Evolutionary conservation across 225 moss, liverwort and hornwort species (phyloP), one percentile per base, ranked within the genome.

Genomic region (Rhytidiadelphus loreus): DNA sequence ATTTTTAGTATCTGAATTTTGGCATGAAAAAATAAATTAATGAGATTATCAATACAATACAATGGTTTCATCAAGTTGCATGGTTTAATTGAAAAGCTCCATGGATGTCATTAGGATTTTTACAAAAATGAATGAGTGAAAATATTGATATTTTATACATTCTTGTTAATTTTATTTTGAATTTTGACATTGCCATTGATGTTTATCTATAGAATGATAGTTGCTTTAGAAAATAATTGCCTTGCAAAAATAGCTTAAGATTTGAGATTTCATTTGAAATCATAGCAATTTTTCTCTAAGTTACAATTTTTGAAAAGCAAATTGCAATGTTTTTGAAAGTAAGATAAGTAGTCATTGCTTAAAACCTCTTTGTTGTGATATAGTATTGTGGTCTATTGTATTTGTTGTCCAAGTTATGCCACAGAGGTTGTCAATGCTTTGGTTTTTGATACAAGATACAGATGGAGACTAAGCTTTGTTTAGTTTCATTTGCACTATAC

Each of bases 231-330:
- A 39, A 18, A 72, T 10, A 28, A 57, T 8, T 13, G 29, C 8
- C 18, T 41, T 13, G 2, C 7, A 2, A 41, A 58, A 39, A 17
- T 57, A 57, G n/a, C 26, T 55, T 28, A 56, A 39, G 16, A 35
- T 6, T 55, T 15, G 4, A 16, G 3, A 16, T 19, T 80, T 80
- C 2, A 19, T 28, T 57, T 0, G 0, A 79, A 57, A 18, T 23
- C 8, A 53, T 56, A 1, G 5, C 2, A 3, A 80, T 28, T 15
- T 6, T 55, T 37, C 0, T 37, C 6, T 3, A 37, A 37, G 2
- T 23, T 12, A 24, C 2, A 5, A 41, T 80, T n/a, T 50, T 12
- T 0, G 17, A 25, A 41, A 1, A 58, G 1, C 1, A 12, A 41
- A 29, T 28, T 80, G 12, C 5, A 28, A 19, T 28, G 39, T 19